Evolutionary conservation across 2,329 filamentous ascomycete species (phyloP), one percentile per base, ranked within the genome.

Genomic region (Venturia pyrina): DNA sequence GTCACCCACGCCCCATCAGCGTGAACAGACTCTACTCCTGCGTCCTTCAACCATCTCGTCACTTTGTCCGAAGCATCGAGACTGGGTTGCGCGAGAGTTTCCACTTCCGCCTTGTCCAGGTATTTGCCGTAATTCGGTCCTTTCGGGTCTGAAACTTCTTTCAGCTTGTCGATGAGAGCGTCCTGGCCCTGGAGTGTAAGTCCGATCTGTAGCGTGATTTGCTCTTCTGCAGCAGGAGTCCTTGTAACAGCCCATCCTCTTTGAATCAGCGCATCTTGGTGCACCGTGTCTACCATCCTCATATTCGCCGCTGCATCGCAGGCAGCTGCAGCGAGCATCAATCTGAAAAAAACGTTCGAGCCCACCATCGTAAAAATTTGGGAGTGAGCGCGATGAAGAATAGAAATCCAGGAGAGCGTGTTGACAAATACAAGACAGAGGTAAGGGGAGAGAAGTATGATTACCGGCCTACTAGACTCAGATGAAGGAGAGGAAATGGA

Each of bases 111-210:
- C 50, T 76, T 73, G 28, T 74, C 76, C 68, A 82, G 76, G 71
- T 83, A 82, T 66, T 81, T 71, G 34, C 82, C 82, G 68, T 84
- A 84, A 19, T 74, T 72, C 3, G 75, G 68, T 67, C 78, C 74
- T 7, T 76, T 76, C 1, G 82, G 82, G 0, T 80, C 81, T 24
- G 81, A 82, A 28, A 80, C 71, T 6, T 75, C 73, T 32, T 74
- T 68, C 53, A 80, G 72, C 40, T 72, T 72, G 44, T 75, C 71
- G 69, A 79, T 75, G 17, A 80, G 75, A 53, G 73, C 72, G 48
- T 76, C 73, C 5, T 67, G 65, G 67, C 73, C 69, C 11, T 70
- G 69, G 64, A 74, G 73, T 62, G 70, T 69, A 21, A 75, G 69
- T 24, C 72, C 73, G 61, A 75, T 73, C 64, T 74, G 71, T 34